phyloP scores from a whole-genome alignment of 805 yeast species.

The Myxozyma nipponensis region DNA sequence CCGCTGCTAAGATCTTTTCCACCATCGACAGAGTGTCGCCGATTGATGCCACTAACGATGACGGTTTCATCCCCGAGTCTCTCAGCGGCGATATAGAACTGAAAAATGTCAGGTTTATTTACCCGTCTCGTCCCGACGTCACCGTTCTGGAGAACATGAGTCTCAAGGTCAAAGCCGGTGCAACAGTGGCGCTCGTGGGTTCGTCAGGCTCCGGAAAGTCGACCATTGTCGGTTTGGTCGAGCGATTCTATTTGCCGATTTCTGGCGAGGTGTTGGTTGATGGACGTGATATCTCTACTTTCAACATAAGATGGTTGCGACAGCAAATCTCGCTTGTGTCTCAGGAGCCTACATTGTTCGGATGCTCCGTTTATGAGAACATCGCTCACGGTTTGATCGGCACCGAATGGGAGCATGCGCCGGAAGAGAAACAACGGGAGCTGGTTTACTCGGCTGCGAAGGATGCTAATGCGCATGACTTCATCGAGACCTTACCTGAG shows the following conservation, averaged over 20 bases:
- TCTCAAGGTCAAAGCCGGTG: constrained; percentile 58
- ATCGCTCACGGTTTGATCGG: constrained; percentile 65
- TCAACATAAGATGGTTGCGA: constrained; percentile 51
- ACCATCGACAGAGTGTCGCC: constrained; percentile 43
- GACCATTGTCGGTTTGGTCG: constrained; percentile 49
- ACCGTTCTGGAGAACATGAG: constrained; percentile 30
- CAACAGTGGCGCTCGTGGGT: constrained; percentile 85
- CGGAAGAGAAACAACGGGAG: constrained; percentile 40
- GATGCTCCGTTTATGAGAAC: constrained; percentile 74
- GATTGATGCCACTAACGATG: constrained; percentile 36
- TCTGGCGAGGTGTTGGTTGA: constrained; percentile 48
- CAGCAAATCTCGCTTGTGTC: constrained; percentile 57
- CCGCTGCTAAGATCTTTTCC: constrained; percentile 41
- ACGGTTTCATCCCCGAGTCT: constrained; percentile 23
- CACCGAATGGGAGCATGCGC: constrained; percentile 32
- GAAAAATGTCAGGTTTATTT: constrained; percentile 30
- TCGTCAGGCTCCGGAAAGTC: constrained; percentile 60
- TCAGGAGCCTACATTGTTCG: constrained; percentile 59
- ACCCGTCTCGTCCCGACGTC: constrained; percentile 35
- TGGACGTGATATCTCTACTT: constrained; percentile 45
- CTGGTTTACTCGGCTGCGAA: constrained; percentile 43
- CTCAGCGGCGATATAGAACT: constrained; percentile 41
- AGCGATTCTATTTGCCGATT: constrained; percentile 55
- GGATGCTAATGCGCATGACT: constrained; percentile 51
- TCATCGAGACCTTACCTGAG: constrained; percentile 51